Evolutionary conservation across 345 rosid species (phyloP).

Genomic region (Citrus cavaleriei): DNA sequence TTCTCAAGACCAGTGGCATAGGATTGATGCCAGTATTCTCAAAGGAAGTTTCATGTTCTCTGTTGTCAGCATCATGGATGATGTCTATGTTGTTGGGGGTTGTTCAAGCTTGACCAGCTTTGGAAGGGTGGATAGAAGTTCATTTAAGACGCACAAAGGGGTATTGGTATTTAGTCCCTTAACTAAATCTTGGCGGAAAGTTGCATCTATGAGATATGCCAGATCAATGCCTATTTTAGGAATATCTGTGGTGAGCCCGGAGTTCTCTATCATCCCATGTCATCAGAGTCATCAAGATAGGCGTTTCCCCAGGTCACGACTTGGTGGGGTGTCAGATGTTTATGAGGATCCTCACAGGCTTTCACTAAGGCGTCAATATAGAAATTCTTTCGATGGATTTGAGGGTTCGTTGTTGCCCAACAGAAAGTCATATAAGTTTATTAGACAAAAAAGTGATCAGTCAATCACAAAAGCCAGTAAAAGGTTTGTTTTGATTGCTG

Average conservation of each 20-base stretch:
- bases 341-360: conserved; percentile 96
- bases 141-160: conserved; percentile 81
- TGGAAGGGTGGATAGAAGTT: conserved; percentile 74
- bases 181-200: conserved; percentile 77
- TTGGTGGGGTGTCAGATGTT: conserved; percentile 75
- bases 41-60: conserved; percentile 89
- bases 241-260: conserved; percentile 60
- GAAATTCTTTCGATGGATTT: conserved; percentile 49
- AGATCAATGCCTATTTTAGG: conserved; percentile 85
- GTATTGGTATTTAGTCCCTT: conserved; percentile 72
- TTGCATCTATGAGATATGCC: conserved; percentile 77
- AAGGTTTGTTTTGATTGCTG: conserved; percentile 69
- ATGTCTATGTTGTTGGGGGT: conserved; percentile 80
- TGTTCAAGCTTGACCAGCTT: conserved; percentile 65
- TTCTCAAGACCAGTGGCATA: conserved; percentile 75
- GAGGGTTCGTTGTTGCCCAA: conserved; percentile 30
- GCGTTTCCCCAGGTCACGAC: conserved; percentile 60
- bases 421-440: conserved; percentile 50
- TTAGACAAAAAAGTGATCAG: conserved; percentile 55
- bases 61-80: conserved; percentile 66
- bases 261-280: conserved; percentile 40
- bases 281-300: conserved; percentile 69
- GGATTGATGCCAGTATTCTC: conserved; percentile 55
- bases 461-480: conserved; percentile 34
- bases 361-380: conserved; percentile 69